A percentile compares a stretch with the other conserved stretches of the same genome.
Conservation (phyloP, 1,284 basidiomycete genomes). For the Cutaneotrichosporon arboriforme region DNA sequence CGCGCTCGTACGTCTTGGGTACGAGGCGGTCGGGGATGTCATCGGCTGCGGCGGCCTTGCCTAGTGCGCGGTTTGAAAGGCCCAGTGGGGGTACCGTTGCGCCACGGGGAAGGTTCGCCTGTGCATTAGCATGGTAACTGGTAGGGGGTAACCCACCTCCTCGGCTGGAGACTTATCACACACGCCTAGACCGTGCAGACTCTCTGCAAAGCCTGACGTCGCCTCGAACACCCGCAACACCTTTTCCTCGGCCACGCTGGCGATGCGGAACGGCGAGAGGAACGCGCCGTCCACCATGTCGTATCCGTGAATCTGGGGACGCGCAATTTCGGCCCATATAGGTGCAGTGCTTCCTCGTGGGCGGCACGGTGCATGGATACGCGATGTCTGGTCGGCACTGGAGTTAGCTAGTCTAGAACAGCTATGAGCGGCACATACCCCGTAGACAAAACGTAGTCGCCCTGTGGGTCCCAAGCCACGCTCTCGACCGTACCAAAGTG, state of each 20-base stretch:
- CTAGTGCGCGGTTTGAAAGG: slow-evolving; percentile 67
- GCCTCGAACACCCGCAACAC: slow-evolving; percentile 86
- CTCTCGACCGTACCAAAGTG: slow-evolving; percentile 73
- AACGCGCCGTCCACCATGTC: slow-evolving; percentile 77
- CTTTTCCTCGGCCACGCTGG: slow-evolving; percentile 87
- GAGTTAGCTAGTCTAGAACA: neutral
- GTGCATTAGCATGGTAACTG: neutral
- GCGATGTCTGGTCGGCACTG: slow-evolving; percentile 81
- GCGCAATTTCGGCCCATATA: slow-evolving; percentile 77
- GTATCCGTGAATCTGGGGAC: slow-evolving; percentile 92
- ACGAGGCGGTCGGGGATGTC: slow-evolving; percentile 13
- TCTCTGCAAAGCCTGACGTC: slow-evolving; percentile 66
- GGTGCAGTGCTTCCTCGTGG: slow-evolving; percentile 15
- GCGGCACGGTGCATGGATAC: slow-evolving; percentile 63
- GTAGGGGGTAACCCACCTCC: slow-evolving; percentile 6
- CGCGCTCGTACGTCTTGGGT: slow-evolving; percentile 34
- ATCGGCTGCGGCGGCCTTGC: slow-evolving; percentile 52
- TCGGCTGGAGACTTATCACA: slow-evolving; percentile 12
- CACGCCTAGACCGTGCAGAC: slow-evolving; percentile 52
- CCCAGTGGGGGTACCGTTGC: slow-evolving; percentile 72
- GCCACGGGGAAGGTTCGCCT: slow-evolving; percentile 45
- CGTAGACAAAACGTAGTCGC: slow-evolving; percentile 74
- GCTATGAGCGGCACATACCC: slow-evolving; percentile 56
- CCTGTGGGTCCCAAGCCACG: slow-evolving; percentile 74
- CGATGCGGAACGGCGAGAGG: slow-evolving; percentile 68